A percentile compares a stretch with the other conserved stretches of the same genome.
These are phyloP conservation scores for Lyophyllum semitale DNA, from an alignment of 768 basidiomycete genomes.

Conservation along the genomic window DNA sequence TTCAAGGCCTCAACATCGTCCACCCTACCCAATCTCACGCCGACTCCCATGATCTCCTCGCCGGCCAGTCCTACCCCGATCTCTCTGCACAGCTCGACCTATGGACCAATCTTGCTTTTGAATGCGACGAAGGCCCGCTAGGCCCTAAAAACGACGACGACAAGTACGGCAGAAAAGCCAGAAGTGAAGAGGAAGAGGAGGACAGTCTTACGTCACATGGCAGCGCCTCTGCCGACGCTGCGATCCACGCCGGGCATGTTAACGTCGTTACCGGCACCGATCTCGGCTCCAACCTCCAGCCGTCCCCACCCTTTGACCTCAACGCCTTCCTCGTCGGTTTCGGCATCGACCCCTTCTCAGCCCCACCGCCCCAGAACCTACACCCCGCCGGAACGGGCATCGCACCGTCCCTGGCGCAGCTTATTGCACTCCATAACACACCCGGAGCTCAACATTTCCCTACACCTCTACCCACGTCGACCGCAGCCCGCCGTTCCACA, in stretches of 20 bases:
- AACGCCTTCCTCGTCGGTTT: constrained; percentile 38
- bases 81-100: constrained; percentile 76
- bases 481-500: constrained; percentile 22
- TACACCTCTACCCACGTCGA: constrained; percentile 15
- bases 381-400: constrained; percentile 19
- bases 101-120: constrained; percentile 83
- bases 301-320: constrained; percentile 40
- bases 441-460: constrained; percentile 12
- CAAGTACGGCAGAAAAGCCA: constrained; percentile 34
- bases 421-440: constrained; percentile 60
- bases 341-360: constrained; percentile 44
- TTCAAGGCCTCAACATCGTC: constrained; percentile 83
- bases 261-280: constrained; percentile 58
- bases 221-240: constrained; percentile 35
- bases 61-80: constrained; percentile 69
- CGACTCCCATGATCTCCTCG: constrained; percentile 60
- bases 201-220: constrained; percentile 28
- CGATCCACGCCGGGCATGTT: constrained; percentile 56
- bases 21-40: constrained; percentile 48
- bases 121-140: constrained; percentile 68
- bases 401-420: constrained; percentile 67
- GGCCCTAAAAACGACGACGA: constrained; percentile 32
- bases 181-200: constrained; percentile 53
- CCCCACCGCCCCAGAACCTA: constrained; percentile 28
- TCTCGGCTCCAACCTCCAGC: constrained; percentile 34